Base-by-base conservation (phyloP, 2,329 filamentous ascomycete species). In the Fusarium sp. region DNA sequence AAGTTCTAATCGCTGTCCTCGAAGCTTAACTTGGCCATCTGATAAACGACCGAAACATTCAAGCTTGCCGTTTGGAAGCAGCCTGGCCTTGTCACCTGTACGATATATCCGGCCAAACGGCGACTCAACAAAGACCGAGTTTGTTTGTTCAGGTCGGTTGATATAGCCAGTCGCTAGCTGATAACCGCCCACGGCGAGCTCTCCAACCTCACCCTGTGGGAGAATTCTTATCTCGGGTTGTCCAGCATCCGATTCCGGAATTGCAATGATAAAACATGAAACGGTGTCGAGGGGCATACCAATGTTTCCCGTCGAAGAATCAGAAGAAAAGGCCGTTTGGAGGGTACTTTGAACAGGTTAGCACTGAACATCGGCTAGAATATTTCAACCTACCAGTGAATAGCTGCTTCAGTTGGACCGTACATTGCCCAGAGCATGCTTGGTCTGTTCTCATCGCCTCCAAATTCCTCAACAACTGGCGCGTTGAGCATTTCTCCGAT, bases 401-500 rank as follows among this genome's bases (percentile, higher is more conserved):
- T 97, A 0, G 94, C 90, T 10, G 93, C 93, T 81, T 98, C 94
- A 0, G 94, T 98, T 3, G 94, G 94, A 1, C 94, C 94, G 76
- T 98, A 98, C 94, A 97, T 97, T 34, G 91, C 94, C 87, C 93
- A 94, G 1, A 98, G 84, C 45, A 97, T 90, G 71, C 92, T 90
- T 3, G 82, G 77, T 10, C 80, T 80, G 1, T 76, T 76, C 1
- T 79, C 75, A 12, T 83, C 81, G 4, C 88, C 88, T 8, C 93
- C 94, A 83, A 96, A 98, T 76, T 97, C 93, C 38, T 88, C 82
- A 24, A 97, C 85, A 3, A 98, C 91, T 11, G 88, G 87, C 44
- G 86, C 84, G 6, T 92, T 97, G 38, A 98, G 86, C 94, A 97
- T 97, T 79, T 98, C 94, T 8, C 94, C 94, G 71, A 97, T 97